Base-by-base conservation (phyloP, 2,329 filamentous ascomycete species). In the Curvularia spicifera region DNA sequence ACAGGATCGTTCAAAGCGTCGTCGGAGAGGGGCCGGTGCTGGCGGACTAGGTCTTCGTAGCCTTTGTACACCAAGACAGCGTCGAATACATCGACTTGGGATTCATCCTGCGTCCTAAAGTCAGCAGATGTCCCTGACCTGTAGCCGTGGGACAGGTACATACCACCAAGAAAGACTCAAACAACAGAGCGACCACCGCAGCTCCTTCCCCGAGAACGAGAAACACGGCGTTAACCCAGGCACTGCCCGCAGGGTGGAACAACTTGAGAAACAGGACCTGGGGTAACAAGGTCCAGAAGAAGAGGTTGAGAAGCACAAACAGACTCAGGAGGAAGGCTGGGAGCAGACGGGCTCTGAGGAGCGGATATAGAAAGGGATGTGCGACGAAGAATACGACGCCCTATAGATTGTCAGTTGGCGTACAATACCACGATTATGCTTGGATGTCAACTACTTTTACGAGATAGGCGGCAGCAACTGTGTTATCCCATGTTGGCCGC, bases 211-310 rank as follows among this genome's bases (percentile, higher is more conserved):
- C 86, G 2, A 99, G 83, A 0, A 97, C 91, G 46, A 98, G 82
- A 62, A 98, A 89, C 0, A 91, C 87, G 2, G 90, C 93, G 69
- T 92, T 97, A 56, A 97, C 79, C 91, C 92, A 96, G n/a, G 95
- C 95, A 29, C 88, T 89, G 58, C 87, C 78, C 26, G 67, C 85
- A 22, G 90, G 90, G 69, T 98, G 93, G 75, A 97, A 98, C 66
- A 98, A 86, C 15, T 90, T 88, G 22, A 99, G 84, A 70, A 99
- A 91, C 1, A 91, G 91, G 55, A 92, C 92, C 74, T 98, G 91
- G 0, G 94, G 94, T 2, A 97, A 79, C 68, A 96, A 98, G 0
- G 91, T 83, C 77, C 95, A 96, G 12, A 91, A 82, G 77, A 98
- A 98, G 20, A 98, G 86, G 20, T 96, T 82, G n/a, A 88, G 80